These are phyloP conservation scores for Cantharellus anzutake DNA, from an alignment of 768 basidiomycete species.

Conservation along the genomic window DNA sequence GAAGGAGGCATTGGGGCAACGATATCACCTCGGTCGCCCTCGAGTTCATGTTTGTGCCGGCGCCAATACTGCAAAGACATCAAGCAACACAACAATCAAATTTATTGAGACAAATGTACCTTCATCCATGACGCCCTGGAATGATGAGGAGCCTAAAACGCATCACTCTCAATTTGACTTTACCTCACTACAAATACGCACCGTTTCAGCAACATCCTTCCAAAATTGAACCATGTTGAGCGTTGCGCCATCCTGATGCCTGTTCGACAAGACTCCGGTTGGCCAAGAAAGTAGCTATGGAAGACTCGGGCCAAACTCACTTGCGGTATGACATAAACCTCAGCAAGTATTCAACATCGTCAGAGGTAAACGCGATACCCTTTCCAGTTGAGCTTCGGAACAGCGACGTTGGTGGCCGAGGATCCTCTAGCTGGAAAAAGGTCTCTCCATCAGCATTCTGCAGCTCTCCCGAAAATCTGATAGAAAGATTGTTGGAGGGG, in stretches of 20 bases:
- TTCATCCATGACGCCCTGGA: constrained; percentile 92
- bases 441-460: neutral
- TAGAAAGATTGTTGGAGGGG: neutral
- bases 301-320: constrained; percentile 21
- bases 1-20: constrained; percentile 49
- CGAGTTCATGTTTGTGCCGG: constrained; percentile 68
- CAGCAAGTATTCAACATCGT: constrained; percentile 60
- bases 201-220: constrained; percentile 60
- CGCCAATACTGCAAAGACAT: constrained; percentile 39
- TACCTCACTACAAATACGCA: constrained; percentile 11
- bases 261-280: neutral
- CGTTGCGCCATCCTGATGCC: constrained; percentile 14
- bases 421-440: constrained; percentile 18
- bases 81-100: neutral
- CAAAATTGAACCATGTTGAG: constrained; percentile 61
- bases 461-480: neutral
- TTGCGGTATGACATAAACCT: constrained; percentile 61
- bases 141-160: constrained; percentile 59
- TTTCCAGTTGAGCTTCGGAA: constrained; percentile 78
- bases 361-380: constrained; percentile 74
- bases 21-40: constrained; percentile 46
- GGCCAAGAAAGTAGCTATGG: neutral
- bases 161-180: neutral
- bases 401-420: constrained; percentile 62
- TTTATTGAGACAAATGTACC: neutral